Base-by-base conservation (phyloP, 306 rosid genomes). In the Lathyrus oleraceus region DNA sequence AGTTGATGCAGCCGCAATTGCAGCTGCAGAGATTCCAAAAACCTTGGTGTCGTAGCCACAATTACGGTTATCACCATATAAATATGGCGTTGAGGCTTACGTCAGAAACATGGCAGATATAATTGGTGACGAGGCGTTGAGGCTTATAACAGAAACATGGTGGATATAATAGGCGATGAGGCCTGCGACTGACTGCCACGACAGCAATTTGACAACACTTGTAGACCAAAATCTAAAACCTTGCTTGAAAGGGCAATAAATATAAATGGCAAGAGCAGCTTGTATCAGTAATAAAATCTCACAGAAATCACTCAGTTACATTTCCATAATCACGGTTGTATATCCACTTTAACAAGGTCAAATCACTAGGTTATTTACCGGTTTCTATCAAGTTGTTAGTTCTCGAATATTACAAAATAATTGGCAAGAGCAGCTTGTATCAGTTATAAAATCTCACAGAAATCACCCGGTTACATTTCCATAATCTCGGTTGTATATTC, bases 321-420 rank as follows among this genome's bases (percentile, higher is more conserved):
- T 65, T 72, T 45, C 65, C 57, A 54, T 4, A 9, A 68, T 51
- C 69, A 78, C 56, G 38, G 32, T 44, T 70, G 57, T 42, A 16
- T 38, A 47, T 25, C 49, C 27, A 0, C 5, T 38, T 57, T 57
- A 47, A 3, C 2, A 28, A 5, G 62, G 10, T 35, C 39, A 35
- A 35, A 35, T 35, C 39, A 35, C 39, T 35, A 35, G 39, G 39
- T 35, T 35, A 35, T 10, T 35, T 35, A 59, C n/a, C 2, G 15
- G 38, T 51, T 51, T 74, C 64, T 60, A 49, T 60, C 59, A n/a
- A 65, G 12, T 13, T 16, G 16, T 13, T 40, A 60, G 43, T 42
- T 15, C 64, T 30, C 38, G 8, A 58, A 58, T 30, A 48, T 71
- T 43, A 70, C 36, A 70, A 35, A 35, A 49, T 10, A 40, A 48